Evolutionary conservation across 169 alveolate species (phyloP).

Genomic region (Plasmodium gonderi): DNA sequence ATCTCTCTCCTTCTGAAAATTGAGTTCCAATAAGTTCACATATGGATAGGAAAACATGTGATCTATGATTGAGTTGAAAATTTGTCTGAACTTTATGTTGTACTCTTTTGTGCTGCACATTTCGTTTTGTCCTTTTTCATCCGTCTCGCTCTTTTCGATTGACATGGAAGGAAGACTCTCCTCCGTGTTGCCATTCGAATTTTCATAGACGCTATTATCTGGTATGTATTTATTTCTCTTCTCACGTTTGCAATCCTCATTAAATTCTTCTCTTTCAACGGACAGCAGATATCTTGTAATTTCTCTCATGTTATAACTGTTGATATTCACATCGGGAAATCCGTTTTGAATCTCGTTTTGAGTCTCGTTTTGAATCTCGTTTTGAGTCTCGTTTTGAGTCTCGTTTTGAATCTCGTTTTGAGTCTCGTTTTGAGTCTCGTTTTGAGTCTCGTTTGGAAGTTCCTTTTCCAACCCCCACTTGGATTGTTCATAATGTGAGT

Average conservation of each 20-base stretch:
- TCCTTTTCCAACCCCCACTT: background rate
- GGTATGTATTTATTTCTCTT: background rate
- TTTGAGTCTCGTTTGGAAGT: background rate
- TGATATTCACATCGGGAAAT: background rate
- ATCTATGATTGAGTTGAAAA: slow-evolving; percentile 17
- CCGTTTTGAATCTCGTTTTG: no score
- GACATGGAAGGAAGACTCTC: background rate
- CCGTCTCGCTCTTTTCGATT: background rate
- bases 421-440: background rate
- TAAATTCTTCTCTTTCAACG: background rate
- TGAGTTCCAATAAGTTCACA: background rate
- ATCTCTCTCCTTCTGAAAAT: background rate
- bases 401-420: background rate
- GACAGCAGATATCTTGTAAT: background rate
- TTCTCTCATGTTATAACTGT: background rate
- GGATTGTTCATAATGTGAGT: background rate
- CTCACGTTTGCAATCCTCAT: background rate
- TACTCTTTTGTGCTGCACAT: background rate
- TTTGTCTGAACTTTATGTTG: background rate
- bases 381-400: background rate
- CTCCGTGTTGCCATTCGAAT: background rate
- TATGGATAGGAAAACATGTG: background rate
- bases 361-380: background rate
- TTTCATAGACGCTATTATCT: background rate
- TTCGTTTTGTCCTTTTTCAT: no score